phyloP scores from a whole-genome alignment of 108 stramenopile species.

The Licmophora abbreviata region DNA sequence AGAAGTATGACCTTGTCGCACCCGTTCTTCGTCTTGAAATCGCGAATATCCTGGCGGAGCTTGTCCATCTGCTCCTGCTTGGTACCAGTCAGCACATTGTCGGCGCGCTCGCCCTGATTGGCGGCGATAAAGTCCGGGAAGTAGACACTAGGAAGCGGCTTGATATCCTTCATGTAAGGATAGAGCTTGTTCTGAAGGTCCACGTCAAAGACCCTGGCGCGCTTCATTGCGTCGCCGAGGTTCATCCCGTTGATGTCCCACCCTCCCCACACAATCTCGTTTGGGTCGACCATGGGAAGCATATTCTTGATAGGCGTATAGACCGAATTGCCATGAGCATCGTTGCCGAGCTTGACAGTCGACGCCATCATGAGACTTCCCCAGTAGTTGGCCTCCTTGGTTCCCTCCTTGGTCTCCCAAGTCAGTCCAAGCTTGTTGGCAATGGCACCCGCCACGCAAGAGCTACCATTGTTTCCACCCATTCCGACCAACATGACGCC shows the following conservation, averaged over 20 bases:
- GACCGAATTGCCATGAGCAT: conserved; percentile 75
- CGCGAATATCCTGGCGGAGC: conserved; percentile 87
- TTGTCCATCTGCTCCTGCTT: conserved; percentile 94
- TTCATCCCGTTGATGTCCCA: conserved; percentile 94
- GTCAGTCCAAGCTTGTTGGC: conserved; percentile 87
- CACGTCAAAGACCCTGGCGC: conserved; percentile 84
- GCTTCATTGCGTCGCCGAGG: conserved; percentile 90
- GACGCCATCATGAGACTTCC: conserved; percentile 92
- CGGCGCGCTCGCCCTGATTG: conserved; percentile 94
- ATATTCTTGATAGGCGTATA: conserved; percentile 87
- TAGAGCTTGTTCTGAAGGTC: conserved; percentile 90
- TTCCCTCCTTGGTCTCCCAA: conserved; percentile 92
- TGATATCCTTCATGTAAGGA: conserved; percentile 85
- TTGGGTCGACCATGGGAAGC: conserved; percentile 91
- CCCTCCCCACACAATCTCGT: conserved; percentile 95
- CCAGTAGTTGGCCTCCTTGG: conserved; percentile 87
- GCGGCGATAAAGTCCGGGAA: conserved; percentile 97
- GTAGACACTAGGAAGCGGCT: conserved; percentile 88
- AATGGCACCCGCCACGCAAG: conserved; percentile 85
- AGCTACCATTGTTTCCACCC: conserved; percentile 96
- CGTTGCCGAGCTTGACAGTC: conserved; percentile 88
- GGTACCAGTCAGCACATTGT: conserved; percentile 86
- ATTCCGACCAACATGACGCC: conserved; percentile 96
- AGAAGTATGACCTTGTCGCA: conserved; percentile 92
- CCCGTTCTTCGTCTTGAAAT: conserved; percentile 79